Percentiles rank a stretch among this genome's conserved stretches.
Evolutionary conservation across 768 basidiomycete species (phyloP).

Genomic region (Exidia glandulosa): DNA sequence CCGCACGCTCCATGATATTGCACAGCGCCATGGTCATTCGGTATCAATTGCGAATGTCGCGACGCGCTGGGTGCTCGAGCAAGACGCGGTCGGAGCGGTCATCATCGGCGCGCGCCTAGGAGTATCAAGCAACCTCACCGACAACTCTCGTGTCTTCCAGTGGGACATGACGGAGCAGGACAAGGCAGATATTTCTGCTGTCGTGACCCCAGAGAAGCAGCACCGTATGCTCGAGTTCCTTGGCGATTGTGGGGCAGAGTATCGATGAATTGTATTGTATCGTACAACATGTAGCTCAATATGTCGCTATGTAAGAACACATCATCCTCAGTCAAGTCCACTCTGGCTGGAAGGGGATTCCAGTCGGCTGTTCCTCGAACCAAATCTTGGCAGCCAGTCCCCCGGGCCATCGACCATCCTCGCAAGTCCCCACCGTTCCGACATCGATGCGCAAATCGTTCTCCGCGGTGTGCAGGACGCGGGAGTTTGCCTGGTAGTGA

Average conservation of each 20-base stretch:
- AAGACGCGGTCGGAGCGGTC: conserved; percentile 67
- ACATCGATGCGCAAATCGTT: not conserved
- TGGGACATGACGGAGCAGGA: not conserved
- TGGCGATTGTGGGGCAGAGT: not conserved
- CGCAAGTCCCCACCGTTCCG: not conserved
- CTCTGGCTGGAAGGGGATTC: not conserved
- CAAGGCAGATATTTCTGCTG: not conserved
- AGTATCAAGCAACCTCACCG: not conserved
- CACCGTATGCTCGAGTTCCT: not conserved
- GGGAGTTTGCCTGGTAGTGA: not conserved
- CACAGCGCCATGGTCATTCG: conserved; percentile 46
- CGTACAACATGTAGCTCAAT: too few species aligned
- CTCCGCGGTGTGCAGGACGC: not conserved
- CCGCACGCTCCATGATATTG: conserved; percentile 46
- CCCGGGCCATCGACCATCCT: not conserved
- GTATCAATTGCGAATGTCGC: conserved; percentile 69
- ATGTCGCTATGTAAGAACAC: too few species aligned
- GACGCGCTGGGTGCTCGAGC: too few species aligned
- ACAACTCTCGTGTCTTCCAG: not conserved
- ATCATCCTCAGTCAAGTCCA: not conserved
- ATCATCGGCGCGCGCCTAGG: conserved; percentile 45
- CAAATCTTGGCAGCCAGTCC: not conserved
- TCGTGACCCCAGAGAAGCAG: not conserved
- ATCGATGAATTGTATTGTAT: not conserved
- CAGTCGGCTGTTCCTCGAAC: too few species aligned